phyloP scores from a whole-genome alignment of 2,329 filamentous ascomycete genomes.

The Pestalotiopsis sp. region DNA sequence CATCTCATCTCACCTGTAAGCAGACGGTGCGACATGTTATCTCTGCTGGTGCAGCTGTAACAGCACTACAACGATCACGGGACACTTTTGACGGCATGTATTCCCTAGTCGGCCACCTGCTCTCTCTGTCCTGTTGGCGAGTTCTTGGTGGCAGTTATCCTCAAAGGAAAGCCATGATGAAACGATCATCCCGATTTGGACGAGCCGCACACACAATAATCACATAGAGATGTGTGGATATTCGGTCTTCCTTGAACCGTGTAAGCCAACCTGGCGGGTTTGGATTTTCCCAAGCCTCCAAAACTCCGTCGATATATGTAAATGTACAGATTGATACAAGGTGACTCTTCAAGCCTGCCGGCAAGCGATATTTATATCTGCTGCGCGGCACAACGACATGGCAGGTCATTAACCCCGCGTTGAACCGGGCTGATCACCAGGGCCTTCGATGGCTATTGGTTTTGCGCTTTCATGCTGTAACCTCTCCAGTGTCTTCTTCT shows the following conservation, averaged over 20 bases:
- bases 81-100: too few species aligned
- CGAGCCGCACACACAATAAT: background rate
- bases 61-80: too few species aligned
- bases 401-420: background rate
- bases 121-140: background rate
- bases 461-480: slow-evolving; percentile 73
- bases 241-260: background rate
- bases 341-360: background rate
- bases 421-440: slow-evolving; percentile 17
- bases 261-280: background rate
- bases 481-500: slow-evolving; percentile 74
- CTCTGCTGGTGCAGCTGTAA: too few species aligned
- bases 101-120: background rate
- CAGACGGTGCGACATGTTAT: too few species aligned
- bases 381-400: background rate
- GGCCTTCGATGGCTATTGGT: slow-evolving; percentile 42
- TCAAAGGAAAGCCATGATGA: background rate
- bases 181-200: background rate
- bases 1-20: too few species aligned
- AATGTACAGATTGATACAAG: background rate
- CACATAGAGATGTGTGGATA: background rate
- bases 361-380: background rate
- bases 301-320: background rate
- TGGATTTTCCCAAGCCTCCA: background rate
- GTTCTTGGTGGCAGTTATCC: background rate